Base-by-base conservation (phyloP, 2,329 filamentous ascomycete genomes). In the Neofusicoccum umdonicola region DNA sequence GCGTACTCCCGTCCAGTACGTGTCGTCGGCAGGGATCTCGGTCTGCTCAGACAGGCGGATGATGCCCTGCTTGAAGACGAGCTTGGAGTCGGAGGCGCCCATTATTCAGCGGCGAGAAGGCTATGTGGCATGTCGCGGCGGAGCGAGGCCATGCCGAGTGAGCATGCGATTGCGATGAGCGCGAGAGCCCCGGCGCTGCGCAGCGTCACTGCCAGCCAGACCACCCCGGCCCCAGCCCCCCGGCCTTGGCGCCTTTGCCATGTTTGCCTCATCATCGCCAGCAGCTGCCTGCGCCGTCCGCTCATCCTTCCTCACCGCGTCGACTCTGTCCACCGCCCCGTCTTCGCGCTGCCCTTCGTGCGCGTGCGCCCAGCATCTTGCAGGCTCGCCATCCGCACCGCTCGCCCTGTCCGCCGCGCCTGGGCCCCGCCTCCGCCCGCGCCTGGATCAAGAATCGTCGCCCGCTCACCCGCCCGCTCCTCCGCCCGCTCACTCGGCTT, bases 31-130 rank as follows among this genome's bases (percentile, higher is more conserved):
- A 66, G 92, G 85, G 74, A 98, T 97, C 76, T 91, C 85, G 69
- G 89, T 88, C 77, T 96, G 90, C 77, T 97, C 93, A n/a, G 93
- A 95, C 66, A 99, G 87, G 75, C 91, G 88, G 83, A 98, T 97
- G 82, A 98, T 96, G 80, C 93, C 94, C 81, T 96, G 92, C 81
- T 97, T 98, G 86, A 99, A 98, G 76, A 94, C 92, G 76, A 98
- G 88, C 85, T 98, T 98, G 73, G 94, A 98, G 82, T 98, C 94
- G 80, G 94, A 97, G 76, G 94, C 94, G 79, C 95, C 95, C 95
- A 99, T 99, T 70, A 78, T 75, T 65, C 27, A 42, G 44, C 44
- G 11, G 41, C 17, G n/a, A 37, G 48, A 17, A 27, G 51, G 50
- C 62, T 47, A 47, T 41, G 62, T 58, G 52, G 62, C 42, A 64